These are phyloP conservation scores for Parastagonospora nodorum DNA, from an alignment of 2,329 filamentous ascomycete species.

Conservation along the genomic window DNA sequence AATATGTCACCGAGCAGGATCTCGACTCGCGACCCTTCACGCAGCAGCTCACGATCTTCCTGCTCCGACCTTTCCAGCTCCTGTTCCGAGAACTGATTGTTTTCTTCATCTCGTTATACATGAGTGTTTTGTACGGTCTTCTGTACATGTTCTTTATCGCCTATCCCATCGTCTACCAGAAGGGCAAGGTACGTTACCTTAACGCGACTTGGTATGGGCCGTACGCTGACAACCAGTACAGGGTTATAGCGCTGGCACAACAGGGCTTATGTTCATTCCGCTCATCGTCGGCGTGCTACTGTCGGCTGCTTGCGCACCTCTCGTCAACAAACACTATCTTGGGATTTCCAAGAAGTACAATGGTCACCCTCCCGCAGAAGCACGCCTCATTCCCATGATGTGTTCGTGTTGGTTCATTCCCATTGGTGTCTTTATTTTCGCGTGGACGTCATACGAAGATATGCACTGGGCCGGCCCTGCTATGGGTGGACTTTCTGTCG, in stretches of 20 bases:
- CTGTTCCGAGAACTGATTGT: slow-evolving; percentile 85
- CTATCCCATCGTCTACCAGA: slow-evolving; percentile 69
- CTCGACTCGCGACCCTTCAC: slow-evolving; percentile 72
- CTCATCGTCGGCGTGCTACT: slow-evolving; percentile 74
- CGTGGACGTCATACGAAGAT: slow-evolving; percentile 68
- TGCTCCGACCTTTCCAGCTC: slow-evolving; percentile 83
- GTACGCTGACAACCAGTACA: neutral
- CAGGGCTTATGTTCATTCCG: slow-evolving; percentile 87
- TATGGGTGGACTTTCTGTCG: slow-evolving; percentile 68
- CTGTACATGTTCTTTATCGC: slow-evolving; percentile 72
- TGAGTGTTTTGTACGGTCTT: slow-evolving; percentile 78
- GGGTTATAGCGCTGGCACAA: slow-evolving; percentile 73
- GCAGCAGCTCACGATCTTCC: slow-evolving; percentile 73
- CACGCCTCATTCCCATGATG: slow-evolving; percentile 77
- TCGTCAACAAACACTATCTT: slow-evolving; percentile 83
- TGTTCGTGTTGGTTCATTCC: slow-evolving; percentile 63
- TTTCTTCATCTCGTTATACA: slow-evolving; percentile 81
- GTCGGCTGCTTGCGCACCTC: slow-evolving; percentile 69
- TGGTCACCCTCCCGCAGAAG: slow-evolving; percentile 77
- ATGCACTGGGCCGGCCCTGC: slow-evolving; percentile 74
- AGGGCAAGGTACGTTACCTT: slow-evolving; percentile 62
- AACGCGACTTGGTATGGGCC: neutral
- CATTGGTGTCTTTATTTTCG: slow-evolving; percentile 69
- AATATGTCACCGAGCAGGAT: slow-evolving; percentile 79
- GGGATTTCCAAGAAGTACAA: slow-evolving; percentile 65